These are phyloP conservation scores for Pterocarpus santalinus DNA, from an alignment of 306 rosid species.

Conservation along the genomic window DNA sequence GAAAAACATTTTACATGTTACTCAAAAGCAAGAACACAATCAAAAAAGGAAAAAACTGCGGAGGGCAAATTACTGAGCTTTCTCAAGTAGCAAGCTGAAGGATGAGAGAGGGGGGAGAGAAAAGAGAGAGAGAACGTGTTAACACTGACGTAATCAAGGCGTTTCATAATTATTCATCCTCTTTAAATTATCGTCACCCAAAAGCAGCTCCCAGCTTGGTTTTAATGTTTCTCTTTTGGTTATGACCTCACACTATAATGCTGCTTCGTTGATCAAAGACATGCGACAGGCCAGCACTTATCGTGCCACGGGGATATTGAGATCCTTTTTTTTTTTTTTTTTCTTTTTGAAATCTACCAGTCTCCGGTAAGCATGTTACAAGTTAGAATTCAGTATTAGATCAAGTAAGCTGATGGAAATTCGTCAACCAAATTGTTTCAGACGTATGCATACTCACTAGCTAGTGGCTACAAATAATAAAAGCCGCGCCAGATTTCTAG, in stretches of 20 bases:
- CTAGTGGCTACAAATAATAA: neutral
- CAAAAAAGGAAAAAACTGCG: neutral
- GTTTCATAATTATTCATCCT: neutral
- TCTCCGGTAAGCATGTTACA: conserved; percentile 22
- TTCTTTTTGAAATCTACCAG: conserved; percentile 9
- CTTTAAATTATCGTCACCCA: neutral
- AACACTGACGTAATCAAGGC: conserved; percentile 17
- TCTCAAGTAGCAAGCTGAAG: conserved; percentile 23
- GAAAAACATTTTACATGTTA: conserved; percentile 7
- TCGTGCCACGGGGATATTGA: neutral
- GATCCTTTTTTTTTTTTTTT: neutral
- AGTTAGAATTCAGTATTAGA: conserved; percentile 25
- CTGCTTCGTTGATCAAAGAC: conserved; percentile 23
- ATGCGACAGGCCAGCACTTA: neutral
- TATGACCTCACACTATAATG: conserved; percentile 27
- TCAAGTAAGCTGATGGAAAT: conserved; percentile 26
- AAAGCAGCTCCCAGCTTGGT: conserved; percentile 26
- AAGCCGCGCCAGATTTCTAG: neutral
- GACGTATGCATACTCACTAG: neutral
- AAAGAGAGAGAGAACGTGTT: neutral
- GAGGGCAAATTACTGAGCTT: conserved; percentile 17
- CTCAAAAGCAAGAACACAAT: conserved; percentile 32
- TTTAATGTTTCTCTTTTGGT: conserved; percentile 18
- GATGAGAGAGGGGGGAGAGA: neutral
- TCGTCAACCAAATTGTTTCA: conserved; percentile 2